phyloP scores from a whole-genome alignment of 331 rosid genomes.

The Telfairia occidentalis region DNA sequence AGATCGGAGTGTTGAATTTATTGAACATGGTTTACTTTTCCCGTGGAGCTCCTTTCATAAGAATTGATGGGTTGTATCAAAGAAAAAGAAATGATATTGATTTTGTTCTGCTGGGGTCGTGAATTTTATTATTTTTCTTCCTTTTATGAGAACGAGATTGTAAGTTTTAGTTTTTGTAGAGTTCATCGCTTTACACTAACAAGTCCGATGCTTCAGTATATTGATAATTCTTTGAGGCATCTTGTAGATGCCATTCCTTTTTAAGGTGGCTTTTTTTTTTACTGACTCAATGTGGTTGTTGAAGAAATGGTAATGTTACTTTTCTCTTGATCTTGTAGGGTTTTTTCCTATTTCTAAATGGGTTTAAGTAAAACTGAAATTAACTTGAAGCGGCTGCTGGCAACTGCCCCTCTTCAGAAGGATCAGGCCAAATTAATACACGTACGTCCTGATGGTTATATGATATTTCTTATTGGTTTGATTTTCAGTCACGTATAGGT shows the following conservation, averaged over 20 bases:
- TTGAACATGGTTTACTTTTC: neutral
- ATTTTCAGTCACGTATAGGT: neutral
- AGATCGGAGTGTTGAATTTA: neutral
- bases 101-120: neutral
- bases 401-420: conserved; percentile 80
- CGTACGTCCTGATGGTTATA: conserved; percentile 25
- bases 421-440: conserved; percentile 77
- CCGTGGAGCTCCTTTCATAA: neutral
- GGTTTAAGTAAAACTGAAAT: conserved; percentile 73
- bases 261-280: too few relatives aligned
- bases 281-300: neutral
- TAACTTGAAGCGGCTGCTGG: conserved; percentile 75
- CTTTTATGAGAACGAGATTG: neutral
- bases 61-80: neutral
- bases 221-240: neutral
- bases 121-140: too few relatives aligned
- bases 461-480: neutral
- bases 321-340: neutral
- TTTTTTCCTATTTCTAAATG: conserved; percentile 24
- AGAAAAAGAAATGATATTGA: neutral
- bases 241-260: neutral
- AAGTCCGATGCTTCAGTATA: neutral
- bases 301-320: neutral
- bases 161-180: neutral
- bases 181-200: neutral